Base-by-base conservation (phyloP, 2,329 filamentous ascomycete species). In the Talaromyces pinophilus region DNA sequence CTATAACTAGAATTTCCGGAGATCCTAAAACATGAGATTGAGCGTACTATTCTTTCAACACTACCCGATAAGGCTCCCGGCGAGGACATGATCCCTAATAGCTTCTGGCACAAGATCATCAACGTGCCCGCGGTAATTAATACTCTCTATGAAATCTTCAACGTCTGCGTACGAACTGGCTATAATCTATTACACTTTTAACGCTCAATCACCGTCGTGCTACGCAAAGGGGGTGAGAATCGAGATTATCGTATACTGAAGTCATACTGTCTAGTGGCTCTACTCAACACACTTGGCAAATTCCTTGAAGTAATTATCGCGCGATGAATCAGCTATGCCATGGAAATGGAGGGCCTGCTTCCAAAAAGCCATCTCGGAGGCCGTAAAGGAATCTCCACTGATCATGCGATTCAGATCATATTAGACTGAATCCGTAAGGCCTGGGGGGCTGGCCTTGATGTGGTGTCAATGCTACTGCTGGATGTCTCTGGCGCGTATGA, bases 111-210 rank as follows among this genome's bases (percentile, higher is more conserved):
- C 1, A 5, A 3, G 25, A 28, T 61, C 11, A 8, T 61, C 0
- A 2, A 13, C 17, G n/a, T 46, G 1, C 42, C 38, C 1, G 13
- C 10, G 0, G 7, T 33, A 2, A 42, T 33, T 1, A 25, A 61
- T 5, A 48, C 40, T 2, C 22, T 61, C 2, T 25, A 25, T 10
- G 2, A 59, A 10, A 28, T 59, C n/a, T 59, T 8, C 10, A 52
- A 52, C 5, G 22, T 22, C 1, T 52, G 22, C 5, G 2, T 52
- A 2, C 22, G 5, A 28, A 52, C n/a, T 5, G 59, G 25, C 38
- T 61, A 46, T n/a, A 61, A 61, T 8, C 59, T 17, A 4, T 8
- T 13, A 5, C 40, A 61, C 15, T 61, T 61, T 22, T 40, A 61
- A 35, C 19, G 7, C 4, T 61, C 42, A 19, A 48, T 61, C 1